Evolutionary conservation across 2,329 filamentous ascomycete genomes (phyloP).

Genomic region (Dendrostoma leiphaemia): DNA sequence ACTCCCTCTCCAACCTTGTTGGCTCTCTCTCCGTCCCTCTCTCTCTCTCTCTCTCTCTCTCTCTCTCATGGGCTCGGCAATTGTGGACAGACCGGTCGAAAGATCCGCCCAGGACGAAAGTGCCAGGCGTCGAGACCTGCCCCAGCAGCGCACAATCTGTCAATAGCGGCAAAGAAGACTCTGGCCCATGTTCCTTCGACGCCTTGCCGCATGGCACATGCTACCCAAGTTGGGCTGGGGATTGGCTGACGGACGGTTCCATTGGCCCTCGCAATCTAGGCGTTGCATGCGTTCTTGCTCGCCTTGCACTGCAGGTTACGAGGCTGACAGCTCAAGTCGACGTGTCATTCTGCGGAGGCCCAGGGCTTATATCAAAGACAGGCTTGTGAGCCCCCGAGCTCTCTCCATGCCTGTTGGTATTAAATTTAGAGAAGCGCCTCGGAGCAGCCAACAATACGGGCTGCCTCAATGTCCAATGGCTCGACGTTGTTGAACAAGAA

Average conservation of each 20-base stretch:
- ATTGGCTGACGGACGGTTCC: neutral
- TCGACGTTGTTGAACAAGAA: neutral
- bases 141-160: neutral
- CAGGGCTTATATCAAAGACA: neutral
- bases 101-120: neutral
- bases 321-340: neutral
- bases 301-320: neutral
- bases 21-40: too few relatives aligned
- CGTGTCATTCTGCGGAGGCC: neutral
- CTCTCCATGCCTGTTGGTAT: neutral
- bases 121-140: too few relatives aligned
- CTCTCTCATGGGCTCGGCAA: too few relatives aligned
- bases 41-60: too few relatives aligned
- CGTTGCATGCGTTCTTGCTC: neutral
- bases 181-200: neutral
- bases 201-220: neutral
- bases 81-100: conserved; percentile 5
- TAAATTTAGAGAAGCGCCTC: neutral
- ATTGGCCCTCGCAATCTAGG: neutral
- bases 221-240: too few relatives aligned
- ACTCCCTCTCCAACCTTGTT: neutral
- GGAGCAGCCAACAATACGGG: neutral
- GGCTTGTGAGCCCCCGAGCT: neutral
- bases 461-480: neutral
- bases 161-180: neutral